phyloP scores from a whole-genome alignment of 108 stramenopile genomes.

The Thalassiosira profunda region DNA sequence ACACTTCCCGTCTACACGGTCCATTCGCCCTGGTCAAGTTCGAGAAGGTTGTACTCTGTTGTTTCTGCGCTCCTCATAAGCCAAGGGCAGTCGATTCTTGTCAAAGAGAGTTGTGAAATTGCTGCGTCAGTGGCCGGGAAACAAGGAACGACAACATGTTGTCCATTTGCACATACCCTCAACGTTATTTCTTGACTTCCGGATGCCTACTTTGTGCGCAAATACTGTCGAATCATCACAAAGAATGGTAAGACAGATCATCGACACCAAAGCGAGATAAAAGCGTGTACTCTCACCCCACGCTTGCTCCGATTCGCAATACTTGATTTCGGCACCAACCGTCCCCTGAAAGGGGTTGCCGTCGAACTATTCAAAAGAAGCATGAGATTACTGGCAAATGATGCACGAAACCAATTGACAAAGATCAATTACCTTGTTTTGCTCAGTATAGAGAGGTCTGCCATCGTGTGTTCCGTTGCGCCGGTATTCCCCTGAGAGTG shows the following conservation, averaged over 20 bases:
- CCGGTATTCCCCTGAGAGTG: too few relatives aligned
- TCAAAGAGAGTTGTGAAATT: too few relatives aligned
- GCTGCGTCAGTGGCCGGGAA: too few relatives aligned
- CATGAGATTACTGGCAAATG: too few relatives aligned
- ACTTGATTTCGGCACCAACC: conserved; percentile 29
- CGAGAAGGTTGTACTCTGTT: conserved; percentile 10
- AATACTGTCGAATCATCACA: neutral
- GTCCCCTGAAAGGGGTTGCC: neutral
- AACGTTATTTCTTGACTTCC: too few relatives aligned
- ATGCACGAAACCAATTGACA: too few relatives aligned
- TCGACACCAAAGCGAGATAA: neutral
- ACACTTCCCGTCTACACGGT: conserved; percentile 28
- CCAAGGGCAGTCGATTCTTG: conserved; percentile 20
- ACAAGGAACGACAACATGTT: too few relatives aligned
- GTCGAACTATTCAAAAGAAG: too few relatives aligned
- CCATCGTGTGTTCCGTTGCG: conserved; percentile 18
- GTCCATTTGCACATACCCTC: too few relatives aligned
- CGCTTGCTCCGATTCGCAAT: conserved; percentile 28
- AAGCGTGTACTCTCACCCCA: conserved; percentile 8
- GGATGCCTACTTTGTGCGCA: too few relatives aligned
- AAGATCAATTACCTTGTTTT: conserved; percentile 33
- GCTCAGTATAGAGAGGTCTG: conserved; percentile 24
- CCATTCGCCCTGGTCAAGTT: conserved; percentile 22
- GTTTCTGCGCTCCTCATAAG: conserved; percentile 24
- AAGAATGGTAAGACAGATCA: neutral